These are phyloP conservation scores for Pythium guiyangense DNA, from an alignment of 352 stramenopile genomes.

Conservation along the genomic window DNA sequence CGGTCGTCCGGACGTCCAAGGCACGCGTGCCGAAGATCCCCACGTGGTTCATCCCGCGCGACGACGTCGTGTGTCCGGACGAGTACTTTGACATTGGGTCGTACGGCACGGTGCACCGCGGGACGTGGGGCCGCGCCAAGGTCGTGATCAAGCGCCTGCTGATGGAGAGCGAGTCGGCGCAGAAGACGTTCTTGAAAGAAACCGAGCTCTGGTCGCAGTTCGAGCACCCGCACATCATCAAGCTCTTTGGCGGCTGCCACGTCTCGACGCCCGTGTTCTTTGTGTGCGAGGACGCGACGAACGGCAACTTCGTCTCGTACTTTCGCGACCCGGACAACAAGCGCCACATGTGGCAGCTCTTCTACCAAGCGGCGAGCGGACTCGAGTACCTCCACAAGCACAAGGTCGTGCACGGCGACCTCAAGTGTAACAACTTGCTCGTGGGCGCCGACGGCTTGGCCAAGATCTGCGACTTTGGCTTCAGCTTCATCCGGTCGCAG, in stretches of 20 bases:
- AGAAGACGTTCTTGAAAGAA: conserved; percentile 22
- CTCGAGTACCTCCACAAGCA: conserved; percentile 52
- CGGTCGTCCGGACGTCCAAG: conserved; percentile 10
- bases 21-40: conserved; percentile 12
- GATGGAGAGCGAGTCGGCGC: not conserved
- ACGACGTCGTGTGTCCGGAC: conserved; percentile 12
- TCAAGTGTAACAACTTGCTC: conserved; percentile 19
- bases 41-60: conserved; percentile 17
- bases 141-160: conserved; percentile 35
- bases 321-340: conserved; percentile 9
- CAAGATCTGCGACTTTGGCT: conserved; percentile 23
- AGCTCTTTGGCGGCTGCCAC: conserved; percentile 26
- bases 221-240: conserved; percentile 24
- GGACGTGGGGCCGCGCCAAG: conserved; percentile 17
- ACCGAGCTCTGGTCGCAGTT: conserved; percentile 27
- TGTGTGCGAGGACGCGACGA: conserved; percentile 30
- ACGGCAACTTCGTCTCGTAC: conserved; percentile 30
- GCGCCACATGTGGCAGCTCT: conserved; percentile 14
- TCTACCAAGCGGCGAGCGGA: conserved; percentile 37
- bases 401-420: conserved; percentile 73
- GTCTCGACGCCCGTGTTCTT: conserved; percentile 10
- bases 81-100: conserved; percentile 11
- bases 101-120: conserved; percentile 15
- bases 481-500: conserved; percentile 63
- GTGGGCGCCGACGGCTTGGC: conserved; percentile 21